Base-by-base conservation (phyloP, 192 early-diverging fungal species). In the Jimgerdemannia lactiflua region DNA sequence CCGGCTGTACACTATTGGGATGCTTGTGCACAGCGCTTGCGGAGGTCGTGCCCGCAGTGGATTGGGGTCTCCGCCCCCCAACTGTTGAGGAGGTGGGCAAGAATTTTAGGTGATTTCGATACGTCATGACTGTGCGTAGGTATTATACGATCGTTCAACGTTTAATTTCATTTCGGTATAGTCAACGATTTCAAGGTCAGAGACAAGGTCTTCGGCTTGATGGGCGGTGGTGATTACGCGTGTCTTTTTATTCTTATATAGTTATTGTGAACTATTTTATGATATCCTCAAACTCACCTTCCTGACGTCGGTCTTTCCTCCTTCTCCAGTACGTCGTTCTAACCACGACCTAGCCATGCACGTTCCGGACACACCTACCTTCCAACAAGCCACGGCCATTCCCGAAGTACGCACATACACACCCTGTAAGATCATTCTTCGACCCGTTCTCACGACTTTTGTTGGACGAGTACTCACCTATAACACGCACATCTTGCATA, bases 141-240 rank as follows among this genome's bases (percentile, higher is more conserved):
- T 29, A 29, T 29, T 29, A 29, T 64, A 14, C 41, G 14, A 7
- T 19, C 20, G 29, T 29, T 29, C 29, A 29, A 29, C 29, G 29
- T 29, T 59, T 59, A 59, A 6, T 59, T 14, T 59, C 49, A 59
- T 2, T 59, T 69, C 29, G 29, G 29, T 29, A 29, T 54, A 85
- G 84, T 84, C 10, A 83, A 18, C 2, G 67, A 71, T 18, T 92
- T 87, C 81, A 87, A 89, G 72, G 73, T 77, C 2, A 92, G 93
- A 19, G 94, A 95, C 74, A 59, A 71, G 6, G 90, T 94, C 3
- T 94, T 93, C 82, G 92, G 91, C 18, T 86, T 95, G 43, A 86
- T 92, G 70, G 77, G 76, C 59, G 94, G 94, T 42, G 94, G 94
- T 11, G 92, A 84, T 14, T 95, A 95, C 80, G 92, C 92, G 14